Evolutionary conservation across 805 yeast genomes (phyloP).

Genomic region (Kuraishia ogatae): DNA sequence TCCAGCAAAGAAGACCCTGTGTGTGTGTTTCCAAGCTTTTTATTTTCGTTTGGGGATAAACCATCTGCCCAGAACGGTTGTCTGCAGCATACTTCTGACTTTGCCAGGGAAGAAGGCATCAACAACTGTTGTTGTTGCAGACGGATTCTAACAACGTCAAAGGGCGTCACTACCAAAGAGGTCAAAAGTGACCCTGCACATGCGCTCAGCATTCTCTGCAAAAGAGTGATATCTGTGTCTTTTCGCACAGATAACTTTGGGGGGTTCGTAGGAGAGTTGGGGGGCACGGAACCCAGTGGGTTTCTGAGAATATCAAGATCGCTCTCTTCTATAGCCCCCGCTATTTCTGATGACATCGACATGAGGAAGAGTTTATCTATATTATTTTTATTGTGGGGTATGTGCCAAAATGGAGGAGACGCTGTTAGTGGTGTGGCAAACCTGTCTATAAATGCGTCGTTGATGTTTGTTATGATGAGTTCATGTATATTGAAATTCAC

Average conservation of each 20-base stretch:
- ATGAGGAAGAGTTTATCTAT: neutral
- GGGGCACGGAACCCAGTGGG: neutral
- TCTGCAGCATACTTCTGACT: constrained; percentile 24
- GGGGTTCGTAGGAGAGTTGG: neutral
- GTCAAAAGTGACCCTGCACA: constrained; percentile 69
- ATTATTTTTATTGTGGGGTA: no score
- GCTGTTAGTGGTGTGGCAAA: neutral
- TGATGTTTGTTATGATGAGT: neutral
- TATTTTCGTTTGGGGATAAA: neutral
- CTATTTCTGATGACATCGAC: constrained; percentile 8
- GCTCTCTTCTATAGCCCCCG: constrained; percentile 6
- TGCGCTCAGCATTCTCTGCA: constrained; percentile 71
- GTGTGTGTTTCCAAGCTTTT: neutral
- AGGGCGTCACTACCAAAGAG: constrained; percentile 68
- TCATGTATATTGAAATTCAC: neutral
- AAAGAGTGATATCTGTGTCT: constrained; percentile 29
- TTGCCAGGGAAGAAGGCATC: constrained; percentile 26
- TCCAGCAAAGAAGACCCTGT: neutral
- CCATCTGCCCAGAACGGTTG: constrained; percentile 25
- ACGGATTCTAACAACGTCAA: constrained; percentile 72
- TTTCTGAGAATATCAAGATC: neutral
- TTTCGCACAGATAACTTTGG: neutral
- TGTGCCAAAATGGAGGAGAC: neutral
- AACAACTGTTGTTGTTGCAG: constrained; percentile 68
- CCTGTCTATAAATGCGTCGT: neutral